Evolutionary conservation across 2,329 filamentous ascomycete genomes (phyloP).

Genomic region (Akanthomyces lecanii): DNA sequence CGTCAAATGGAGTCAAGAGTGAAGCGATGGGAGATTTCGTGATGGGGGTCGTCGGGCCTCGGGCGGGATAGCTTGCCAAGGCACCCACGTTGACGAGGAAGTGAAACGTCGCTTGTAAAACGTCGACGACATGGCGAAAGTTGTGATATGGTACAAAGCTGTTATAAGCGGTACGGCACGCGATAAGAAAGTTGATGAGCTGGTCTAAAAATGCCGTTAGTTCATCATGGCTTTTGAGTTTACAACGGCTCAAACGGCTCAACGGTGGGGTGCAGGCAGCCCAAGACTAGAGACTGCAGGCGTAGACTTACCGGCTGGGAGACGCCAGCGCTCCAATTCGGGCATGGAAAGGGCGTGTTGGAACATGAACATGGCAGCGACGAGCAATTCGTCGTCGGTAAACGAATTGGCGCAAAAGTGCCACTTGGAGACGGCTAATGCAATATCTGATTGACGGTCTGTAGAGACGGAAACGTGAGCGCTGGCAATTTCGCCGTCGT

Average conservation of each 20-base stretch:
- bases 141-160: constrained; percentile 96
- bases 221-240: constrained; percentile 14
- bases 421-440: constrained; percentile 71
- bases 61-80: constrained; percentile 61
- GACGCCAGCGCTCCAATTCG: constrained; percentile 74
- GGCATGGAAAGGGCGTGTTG: constrained; percentile 80
- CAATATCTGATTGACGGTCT: constrained; percentile 62
- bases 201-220: constrained; percentile 57
- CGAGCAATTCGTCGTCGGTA: constrained; percentile 82
- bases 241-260: background rate
- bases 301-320: constrained; percentile 64
- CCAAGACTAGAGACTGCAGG: background rate
- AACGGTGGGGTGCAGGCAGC: background rate
- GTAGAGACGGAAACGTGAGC: constrained; percentile 65
- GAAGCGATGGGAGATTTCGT: constrained; percentile 63
- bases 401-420: constrained; percentile 86
- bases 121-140: constrained; percentile 94
- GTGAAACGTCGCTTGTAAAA: constrained; percentile 87
- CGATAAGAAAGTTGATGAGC: constrained; percentile 78
- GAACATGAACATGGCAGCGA: constrained; percentile 83
- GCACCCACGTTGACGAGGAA: constrained; percentile 79
- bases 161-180: constrained; percentile 92
- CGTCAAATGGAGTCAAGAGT: constrained; percentile 81
- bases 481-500: constrained; percentile 58
- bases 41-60: constrained; percentile 22